Conservation (phyloP, 148 eudicot genomes). For the Vaccinium myrtillus region DNA sequence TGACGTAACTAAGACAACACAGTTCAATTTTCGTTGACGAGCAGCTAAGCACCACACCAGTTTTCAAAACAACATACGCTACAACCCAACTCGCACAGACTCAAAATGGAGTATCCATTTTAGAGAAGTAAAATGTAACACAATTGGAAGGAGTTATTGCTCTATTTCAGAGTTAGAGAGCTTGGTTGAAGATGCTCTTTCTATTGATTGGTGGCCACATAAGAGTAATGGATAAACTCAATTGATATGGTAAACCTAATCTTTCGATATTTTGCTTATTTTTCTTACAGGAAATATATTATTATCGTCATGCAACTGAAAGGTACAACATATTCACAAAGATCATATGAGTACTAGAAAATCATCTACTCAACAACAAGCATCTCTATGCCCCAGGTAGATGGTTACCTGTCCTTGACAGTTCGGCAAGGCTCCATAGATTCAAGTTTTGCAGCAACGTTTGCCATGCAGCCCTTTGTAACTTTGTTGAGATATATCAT, state of each 20-base stretch:
- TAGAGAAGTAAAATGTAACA: neutral
- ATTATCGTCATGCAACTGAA: conserved; percentile 4
- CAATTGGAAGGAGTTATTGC: neutral
- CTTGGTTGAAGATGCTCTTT: neutral
- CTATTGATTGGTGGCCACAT: neutral
- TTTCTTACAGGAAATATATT: neutral
- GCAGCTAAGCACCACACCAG: neutral
- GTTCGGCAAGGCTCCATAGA: conserved; percentile 77
- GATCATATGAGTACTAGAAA: neutral
- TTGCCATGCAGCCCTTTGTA: conserved; percentile 60
- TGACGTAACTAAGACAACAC: neutral
- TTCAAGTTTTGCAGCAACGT: conserved; percentile 76
- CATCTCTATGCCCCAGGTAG: neutral
- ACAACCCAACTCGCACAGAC: neutral
- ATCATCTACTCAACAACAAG: neutral
- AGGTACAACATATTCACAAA: neutral
- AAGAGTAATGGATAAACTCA: neutral
- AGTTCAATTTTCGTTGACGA: neutral
- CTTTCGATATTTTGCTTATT: neutral
- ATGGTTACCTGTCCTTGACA: conserved; percentile 65
- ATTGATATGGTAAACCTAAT: neutral
- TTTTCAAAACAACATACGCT: neutral
- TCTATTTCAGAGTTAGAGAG: neutral
- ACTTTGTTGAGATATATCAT: conserved; percentile 78
- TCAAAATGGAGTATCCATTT: neutral